Conservation (phyloP, 306 rosid species). For the Herpetospermum pedunculosum region DNA sequence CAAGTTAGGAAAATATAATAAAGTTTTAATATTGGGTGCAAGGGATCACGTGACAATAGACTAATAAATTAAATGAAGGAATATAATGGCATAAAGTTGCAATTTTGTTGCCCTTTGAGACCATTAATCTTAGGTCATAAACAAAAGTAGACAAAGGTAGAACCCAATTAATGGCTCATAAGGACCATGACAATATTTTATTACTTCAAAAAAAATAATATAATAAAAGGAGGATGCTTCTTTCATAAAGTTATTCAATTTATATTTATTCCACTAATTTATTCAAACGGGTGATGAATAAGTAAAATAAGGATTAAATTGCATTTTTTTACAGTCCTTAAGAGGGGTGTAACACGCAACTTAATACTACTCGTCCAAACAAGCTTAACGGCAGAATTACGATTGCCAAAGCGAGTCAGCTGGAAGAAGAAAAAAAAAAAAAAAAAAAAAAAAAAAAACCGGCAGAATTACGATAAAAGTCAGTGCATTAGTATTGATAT, state of each 20-base stretch:
- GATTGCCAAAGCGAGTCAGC: too few relatives aligned
- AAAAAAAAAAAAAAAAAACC: too few relatives aligned
- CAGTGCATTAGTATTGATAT: too few relatives aligned
- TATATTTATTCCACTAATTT: background rate
- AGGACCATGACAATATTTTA: background rate
- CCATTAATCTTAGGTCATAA: constrained; percentile 1
- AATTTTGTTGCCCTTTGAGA: background rate
- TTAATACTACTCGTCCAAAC: too few relatives aligned
- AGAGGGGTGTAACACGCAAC: too few relatives aligned
- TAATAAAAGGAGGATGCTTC: background rate
- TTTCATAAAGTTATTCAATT: background rate
- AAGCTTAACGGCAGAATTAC: too few relatives aligned
- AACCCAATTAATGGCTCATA: background rate
- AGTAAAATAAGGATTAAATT: background rate
- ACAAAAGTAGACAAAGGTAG: background rate
- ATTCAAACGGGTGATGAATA: background rate
- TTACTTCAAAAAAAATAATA: too few relatives aligned
- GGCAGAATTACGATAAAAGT: too few relatives aligned
- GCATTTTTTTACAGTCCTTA: too few relatives aligned
- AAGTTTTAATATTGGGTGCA: background rate
- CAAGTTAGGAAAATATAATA: constrained; percentile 1
- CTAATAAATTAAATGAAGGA: background rate
- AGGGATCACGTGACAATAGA: background rate
- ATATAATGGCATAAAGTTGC: background rate
- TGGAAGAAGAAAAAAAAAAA: too few relatives aligned